Evolutionary conservation across 768 basidiomycete genomes (phyloP), one percentile per base, ranked within the genome.

Genomic region (Podaxis pistillaris): DNA sequence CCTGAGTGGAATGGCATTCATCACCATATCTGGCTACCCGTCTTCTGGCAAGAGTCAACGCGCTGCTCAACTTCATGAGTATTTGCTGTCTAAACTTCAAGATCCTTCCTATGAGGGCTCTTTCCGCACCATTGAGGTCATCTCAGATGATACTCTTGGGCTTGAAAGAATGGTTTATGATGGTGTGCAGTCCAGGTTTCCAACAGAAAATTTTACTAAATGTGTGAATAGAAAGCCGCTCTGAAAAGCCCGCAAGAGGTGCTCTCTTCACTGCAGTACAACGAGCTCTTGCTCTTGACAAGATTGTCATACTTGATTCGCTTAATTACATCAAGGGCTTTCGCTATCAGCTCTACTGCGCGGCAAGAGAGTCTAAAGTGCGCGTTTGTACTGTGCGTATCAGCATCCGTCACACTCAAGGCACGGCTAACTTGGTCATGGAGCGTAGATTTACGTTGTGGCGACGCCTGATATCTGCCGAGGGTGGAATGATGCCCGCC

Each of bases 251-350:
- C 12, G 94, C 94, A 0, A 83, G 97, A 30, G 93, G 83, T 4
- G 80, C 90, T 11, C 81, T 96, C 22, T 94, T 96, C 73, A 86
- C 94, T 0, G 86, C 92, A 0, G 79, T 95, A 56, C 93, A 90
- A 67, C 82, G 97, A 12, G 81, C 84, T 37, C 81, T 99, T 66
- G 80, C 83, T 24, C 73, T 75, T 38, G 87, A 92, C 68, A 90
- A 86, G 0, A 86, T 98, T 68, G 81, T 97, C 62, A 91, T 99
- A 67, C 83, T 95, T 64, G 97, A 99, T 70, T 86, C 89, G 13
- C 83, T 91, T 67, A 98, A 98, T 71, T 98, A 99, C 75, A 98
- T 98, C 82, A 98, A 99, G 73, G 96, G 96, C 11, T 97, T 94
- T 72, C 87, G 97, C 33, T 99, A 99, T 74, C 97, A 99, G 73